Base-by-base conservation (phyloP, 1,139 yeast genomes). In the Diutina pseudorugosa region DNA sequence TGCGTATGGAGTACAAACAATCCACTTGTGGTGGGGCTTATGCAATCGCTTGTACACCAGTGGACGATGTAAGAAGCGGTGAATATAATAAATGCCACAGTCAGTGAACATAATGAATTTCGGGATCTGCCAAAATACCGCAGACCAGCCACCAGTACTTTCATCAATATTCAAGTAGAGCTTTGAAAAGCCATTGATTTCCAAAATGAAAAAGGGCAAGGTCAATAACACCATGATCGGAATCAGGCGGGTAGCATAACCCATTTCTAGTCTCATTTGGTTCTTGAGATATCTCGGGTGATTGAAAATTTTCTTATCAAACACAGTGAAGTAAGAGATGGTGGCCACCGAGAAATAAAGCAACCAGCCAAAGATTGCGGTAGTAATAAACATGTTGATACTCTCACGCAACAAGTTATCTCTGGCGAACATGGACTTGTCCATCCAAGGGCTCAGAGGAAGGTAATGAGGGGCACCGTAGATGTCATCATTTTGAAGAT, bases 1-100 rank as follows among this genome's bases (percentile, higher is more conserved):
- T 1, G 98, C 98, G 70, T 85, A 93, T 41, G 98, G 98, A 3
- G 98, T 91, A 58, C 98, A 93, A 52, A 93, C 97, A 62, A 93
- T 83, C 98, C 98, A 93, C 72, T 93, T 94, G 77, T 93, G 98
- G 69, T 93, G 98, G n/a, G 98, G 97, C 72, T 93, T 93, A 74
- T 93, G 98, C 58, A 93, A 73, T 40, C 65, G 68, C 74, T 85
- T 91, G 79, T 93, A 93, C 45, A 93, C 83, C 41, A 76, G 62
- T 33, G 96, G 97, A 85, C 91, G 87, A 68, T 93, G 98, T 62
- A 93, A 76, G 79, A 88, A 80, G 64, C 98, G 82, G 71, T 93
- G 98, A 60, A 90, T 85, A 64, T 86, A 76, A 68, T 93, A 93
- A 62, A 93, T 89, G 55, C 93, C 87, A 66, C 89, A 85, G 69